A percentile compares a stretch with the other conserved stretches of the same genome.
phyloP scores from a whole-genome alignment of 2,329 filamentous ascomycete species.

The Cytospora piceicola region DNA sequence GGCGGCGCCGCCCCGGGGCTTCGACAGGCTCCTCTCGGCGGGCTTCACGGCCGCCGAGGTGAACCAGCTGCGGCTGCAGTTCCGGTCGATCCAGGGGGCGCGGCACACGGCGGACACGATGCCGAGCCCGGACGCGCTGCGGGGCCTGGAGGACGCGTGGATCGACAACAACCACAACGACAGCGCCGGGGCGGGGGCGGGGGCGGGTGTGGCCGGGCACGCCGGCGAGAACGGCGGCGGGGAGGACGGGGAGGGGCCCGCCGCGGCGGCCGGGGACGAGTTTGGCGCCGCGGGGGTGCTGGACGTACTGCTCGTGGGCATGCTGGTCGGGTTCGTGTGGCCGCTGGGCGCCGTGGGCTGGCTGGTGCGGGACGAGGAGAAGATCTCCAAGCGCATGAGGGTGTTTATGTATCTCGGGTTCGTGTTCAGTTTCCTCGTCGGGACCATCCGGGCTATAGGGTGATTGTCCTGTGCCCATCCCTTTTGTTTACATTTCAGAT shows the following conservation, averaged over 20 bases:
- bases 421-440: conserved; percentile 76
- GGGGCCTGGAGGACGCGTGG: conserved; percentile 86
- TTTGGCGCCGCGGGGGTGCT: conserved; percentile 60
- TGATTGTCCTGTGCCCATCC: background rate
- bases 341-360: conserved; percentile 84
- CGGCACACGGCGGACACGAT: conserved; percentile 87
- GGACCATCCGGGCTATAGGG: conserved; percentile 59
- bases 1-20: conserved; percentile 69
- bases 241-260: conserved; percentile 46
- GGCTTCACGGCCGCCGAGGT: conserved; percentile 87
- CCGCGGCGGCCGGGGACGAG: conserved; percentile 55
- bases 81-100: conserved; percentile 79
- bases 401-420: conserved; percentile 87
- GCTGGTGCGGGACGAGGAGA: conserved; percentile 82
- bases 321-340: conserved; percentile 93
- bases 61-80: conserved; percentile 82
- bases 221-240: conserved; percentile 40
- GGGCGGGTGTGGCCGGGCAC: conserved; percentile 30
- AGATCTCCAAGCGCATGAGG: conserved; percentile 83
- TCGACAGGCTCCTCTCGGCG: conserved; percentile 80
- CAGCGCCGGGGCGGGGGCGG: conserved; percentile 43
- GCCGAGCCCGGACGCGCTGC: conserved; percentile 76
- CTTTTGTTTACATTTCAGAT: background rate
- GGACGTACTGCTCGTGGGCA: conserved; percentile 86
- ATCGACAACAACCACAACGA: conserved; percentile 71